Evolutionary conservation across 345 rosid genomes (phyloP).

Genomic region (Rhodomyrtus tomentosa): DNA sequence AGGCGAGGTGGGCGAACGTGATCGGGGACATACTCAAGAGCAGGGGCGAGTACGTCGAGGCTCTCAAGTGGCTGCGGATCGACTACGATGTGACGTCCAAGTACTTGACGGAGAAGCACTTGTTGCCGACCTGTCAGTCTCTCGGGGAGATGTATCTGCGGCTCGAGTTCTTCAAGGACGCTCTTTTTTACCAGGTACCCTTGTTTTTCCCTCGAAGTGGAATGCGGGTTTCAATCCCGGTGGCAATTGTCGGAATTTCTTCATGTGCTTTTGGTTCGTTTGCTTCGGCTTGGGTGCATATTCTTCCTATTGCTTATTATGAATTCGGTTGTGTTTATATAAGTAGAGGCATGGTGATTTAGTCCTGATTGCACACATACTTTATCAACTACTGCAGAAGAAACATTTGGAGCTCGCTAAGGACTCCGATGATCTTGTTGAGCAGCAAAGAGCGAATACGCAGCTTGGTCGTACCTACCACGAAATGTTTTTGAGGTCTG

Average conservation of each 20-base stretch:
- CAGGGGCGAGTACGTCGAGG: conserved; percentile 81
- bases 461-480: conserved; percentile 93
- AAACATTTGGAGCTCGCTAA: conserved; percentile 82
- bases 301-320: neutral
- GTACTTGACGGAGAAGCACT: conserved; percentile 57
- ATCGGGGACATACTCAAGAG: conserved; percentile 73
- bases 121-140: conserved; percentile 82
- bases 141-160: conserved; percentile 78
- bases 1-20: conserved; percentile 91
- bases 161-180: conserved; percentile 52
- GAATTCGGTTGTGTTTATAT: neutral
- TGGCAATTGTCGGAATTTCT: neutral
- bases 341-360: neutral
- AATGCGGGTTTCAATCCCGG: neutral
- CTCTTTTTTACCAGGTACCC: conserved; percentile 63
- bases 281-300: neutral
- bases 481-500: conserved; percentile 47
- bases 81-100: conserved; percentile 65
- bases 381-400: conserved; percentile 28
- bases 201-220: neutral
- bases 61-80: conserved; percentile 70
- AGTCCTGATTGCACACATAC: neutral
- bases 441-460: conserved; percentile 91
- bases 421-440: conserved; percentile 54
- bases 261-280: neutral